Conservation (phyloP, 2,329 filamentous ascomycete species). For the Ascochyta koolunga region DNA sequence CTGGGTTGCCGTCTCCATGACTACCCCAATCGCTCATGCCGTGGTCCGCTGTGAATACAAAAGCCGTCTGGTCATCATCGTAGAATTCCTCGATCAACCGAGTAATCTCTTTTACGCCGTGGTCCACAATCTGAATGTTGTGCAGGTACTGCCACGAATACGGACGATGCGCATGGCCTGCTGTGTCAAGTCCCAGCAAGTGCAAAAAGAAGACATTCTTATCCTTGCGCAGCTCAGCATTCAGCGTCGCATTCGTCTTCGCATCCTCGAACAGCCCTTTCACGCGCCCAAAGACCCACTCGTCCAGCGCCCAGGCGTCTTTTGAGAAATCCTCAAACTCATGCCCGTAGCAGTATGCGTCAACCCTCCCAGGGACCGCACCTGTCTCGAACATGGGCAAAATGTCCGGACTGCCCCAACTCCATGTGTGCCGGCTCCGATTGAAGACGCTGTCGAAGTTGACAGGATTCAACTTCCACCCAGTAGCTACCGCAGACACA, state of each 20-base stretch:
- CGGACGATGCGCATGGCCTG: conserved; percentile 82
- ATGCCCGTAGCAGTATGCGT: conserved; percentile 81
- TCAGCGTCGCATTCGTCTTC: conserved; percentile 75
- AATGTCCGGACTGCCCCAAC: conserved; percentile 98
- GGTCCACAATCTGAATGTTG: conserved; percentile 93
- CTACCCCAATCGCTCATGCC: conserved; percentile 99
- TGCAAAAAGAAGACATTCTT: conserved; percentile 96
- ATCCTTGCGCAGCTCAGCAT: conserved; percentile 75
- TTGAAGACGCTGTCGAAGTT: conserved; percentile 99
- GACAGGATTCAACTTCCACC: conserved; percentile 98
- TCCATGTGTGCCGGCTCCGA: conserved; percentile 94
- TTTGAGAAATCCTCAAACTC: conserved; percentile 91
- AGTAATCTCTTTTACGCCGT: conserved; percentile 84
- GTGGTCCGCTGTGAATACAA: conserved; percentile 96
- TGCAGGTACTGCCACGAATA: conserved; percentile 95
- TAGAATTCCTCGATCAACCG: conserved; percentile 87
- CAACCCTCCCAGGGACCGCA: conserved; percentile 84
- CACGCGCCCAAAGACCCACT: conserved; percentile 95
- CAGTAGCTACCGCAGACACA: conserved; percentile 94
- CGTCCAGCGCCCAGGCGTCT: conserved; percentile 80
- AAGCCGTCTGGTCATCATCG: conserved; percentile 80
- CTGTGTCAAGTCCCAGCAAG: conserved; percentile 88
- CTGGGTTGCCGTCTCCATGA: conserved; percentile 95
- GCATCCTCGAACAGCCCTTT: conserved; percentile 85
- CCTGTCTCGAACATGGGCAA: conserved; percentile 95